Base-by-base conservation (phyloP, 148 eudicot species). In the Fagopyrum homotropicum region DNA sequence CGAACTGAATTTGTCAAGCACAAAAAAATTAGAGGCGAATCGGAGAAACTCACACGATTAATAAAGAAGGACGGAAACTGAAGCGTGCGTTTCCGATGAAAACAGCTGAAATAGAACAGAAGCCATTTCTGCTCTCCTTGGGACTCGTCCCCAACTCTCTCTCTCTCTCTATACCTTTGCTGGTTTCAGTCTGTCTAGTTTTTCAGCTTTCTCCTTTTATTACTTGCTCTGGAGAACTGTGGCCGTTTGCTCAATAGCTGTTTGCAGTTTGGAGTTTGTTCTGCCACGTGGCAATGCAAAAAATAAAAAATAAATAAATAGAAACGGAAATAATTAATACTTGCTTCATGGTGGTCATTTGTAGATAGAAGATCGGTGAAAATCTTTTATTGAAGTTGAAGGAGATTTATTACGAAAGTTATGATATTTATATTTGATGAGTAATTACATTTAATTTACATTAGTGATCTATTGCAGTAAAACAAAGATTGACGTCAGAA, bases 141-240 rank as follows among this genome's bases (percentile, higher is more conserved):
- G 66, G 19, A 76, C 54, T 44, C 50, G 82, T 76, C 74, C 82
- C 85, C 87, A 82, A 82, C 77, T 35, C 47, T 57, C 66, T 50
- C 69, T 50, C 69, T 22, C 80, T 86, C 85, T 83, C 77, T 76
- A 9, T n/a, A 73, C 40, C 44, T 78, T 51, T 80, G 81, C 76
- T 74, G 63, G 60, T 6, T 75, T 75, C 71, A 59, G 40, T 80
- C 45, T 5, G 76, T 75, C 61, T 82, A 83, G 79, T 77, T 75
- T 81, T 75, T 47, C 76, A 51, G 79, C 69, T 19, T 69, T 76
- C 14, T 46, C 52, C 74, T 77, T 81, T 59, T 79, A 78, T 78
- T 82, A 80, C 56, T 57, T 77, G 63, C 77, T 78, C 14, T 14
- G 3, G 70, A 66, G 72, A 45, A 40, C 73, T 75, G 85, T 80